Evolutionary conservation across 768 basidiomycete species (phyloP), one percentile per base, ranked within the genome.

Genomic region (Bullera alba): DNA sequence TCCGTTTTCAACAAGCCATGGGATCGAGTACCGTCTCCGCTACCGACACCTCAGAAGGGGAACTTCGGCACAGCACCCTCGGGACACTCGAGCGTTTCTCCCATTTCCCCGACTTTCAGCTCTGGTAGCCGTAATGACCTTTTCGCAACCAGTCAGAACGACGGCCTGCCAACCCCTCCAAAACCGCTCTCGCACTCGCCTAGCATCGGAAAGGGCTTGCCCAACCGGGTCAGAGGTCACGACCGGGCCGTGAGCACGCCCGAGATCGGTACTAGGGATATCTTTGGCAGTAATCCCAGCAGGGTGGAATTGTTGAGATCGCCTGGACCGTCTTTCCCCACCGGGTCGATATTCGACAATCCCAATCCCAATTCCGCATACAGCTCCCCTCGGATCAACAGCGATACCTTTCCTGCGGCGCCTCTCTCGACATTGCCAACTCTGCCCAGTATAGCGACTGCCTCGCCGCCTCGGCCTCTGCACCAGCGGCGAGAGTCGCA

Each of bases 121-220:
- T 59, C 63, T 7, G 49, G 53, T 21, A 62, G 59, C n/a, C 64
- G 61, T 35, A 72, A 61, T 4, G 65, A 68, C 41, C 49, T 68
- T 3, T 72, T 72, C 48, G 51, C 61, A 12, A 53, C 65, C 1
- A 32, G 47, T 17, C 30, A 49, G 14, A 54, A 46, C 23, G 55
- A 63, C 15, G 36, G 41, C 5, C 38, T 72, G 10, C 70, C 70
- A 16, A 48, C 54, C 4, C 70, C 70, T 0, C 70, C 70, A 6
- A 54, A 60, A 54, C 60, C 70, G 6, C 52, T 72, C 29, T 23
- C 47, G 47, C 19, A 10, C 19, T 14, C 37, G 19, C n/a, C n/a
- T n/a, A 39, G 8, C 37, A 39, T 39, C 7, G 37, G 10, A 10
- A 10, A 21, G 8, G 37, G 37, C 8, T 39, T 10, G 37, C 37